A percentile compares a stretch with the other conserved stretches of the same genome.
These are phyloP conservation scores for Fusarium graminum DNA, from an alignment of 2,329 filamentous ascomycete genomes.

Conservation along the genomic window DNA sequence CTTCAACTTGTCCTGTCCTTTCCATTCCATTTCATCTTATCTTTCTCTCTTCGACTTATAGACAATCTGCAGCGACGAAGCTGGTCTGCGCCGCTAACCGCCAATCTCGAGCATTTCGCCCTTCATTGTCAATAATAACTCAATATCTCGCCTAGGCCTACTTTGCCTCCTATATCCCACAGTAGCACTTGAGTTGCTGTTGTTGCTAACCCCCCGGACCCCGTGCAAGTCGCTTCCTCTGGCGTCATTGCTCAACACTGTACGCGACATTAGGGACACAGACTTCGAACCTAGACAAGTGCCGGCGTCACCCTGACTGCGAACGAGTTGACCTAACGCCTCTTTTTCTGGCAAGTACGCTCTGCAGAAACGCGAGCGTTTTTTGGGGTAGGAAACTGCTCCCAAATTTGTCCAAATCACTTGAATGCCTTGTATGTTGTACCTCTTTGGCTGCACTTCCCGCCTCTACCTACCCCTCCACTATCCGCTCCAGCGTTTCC, in stretches of 20 bases:
- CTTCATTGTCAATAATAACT: constrained; percentile 36
- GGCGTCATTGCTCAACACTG: constrained; percentile 33
- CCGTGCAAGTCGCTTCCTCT: constrained; percentile 29
- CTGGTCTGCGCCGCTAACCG: constrained; percentile 48
- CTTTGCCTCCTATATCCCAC: constrained; percentile 13
- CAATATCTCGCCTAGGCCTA: constrained; percentile 19
- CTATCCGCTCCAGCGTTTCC: constrained; percentile 31
- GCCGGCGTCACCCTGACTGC: constrained; percentile 38
- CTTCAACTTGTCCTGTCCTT: constrained; percentile 10
- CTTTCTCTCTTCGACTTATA: constrained; percentile 35
- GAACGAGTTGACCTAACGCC: constrained; percentile 30
- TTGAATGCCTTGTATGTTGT: constrained; percentile 56
- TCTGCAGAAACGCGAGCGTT: constrained; percentile 51
- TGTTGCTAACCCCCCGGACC: constrained; percentile 27
- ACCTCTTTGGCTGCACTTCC: constrained; percentile 32
- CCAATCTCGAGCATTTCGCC: constrained; percentile 36
- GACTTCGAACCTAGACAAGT: constrained; percentile 39
- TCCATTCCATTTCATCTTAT: constrained; percentile 17
- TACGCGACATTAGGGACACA: constrained; percentile 38
- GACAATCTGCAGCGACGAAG: constrained; percentile 44
- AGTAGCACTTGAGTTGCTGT: constrained; percentile 24
- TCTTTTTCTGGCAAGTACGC: constrained; percentile 36
- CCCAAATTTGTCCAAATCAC: constrained; percentile 49
- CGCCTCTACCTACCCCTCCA: constrained; percentile 29
- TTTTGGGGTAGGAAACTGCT: constrained; percentile 52